phyloP scores from a whole-genome alignment of 1,139 yeast genomes.

The Debaryomyces subglobosus region DNA sequence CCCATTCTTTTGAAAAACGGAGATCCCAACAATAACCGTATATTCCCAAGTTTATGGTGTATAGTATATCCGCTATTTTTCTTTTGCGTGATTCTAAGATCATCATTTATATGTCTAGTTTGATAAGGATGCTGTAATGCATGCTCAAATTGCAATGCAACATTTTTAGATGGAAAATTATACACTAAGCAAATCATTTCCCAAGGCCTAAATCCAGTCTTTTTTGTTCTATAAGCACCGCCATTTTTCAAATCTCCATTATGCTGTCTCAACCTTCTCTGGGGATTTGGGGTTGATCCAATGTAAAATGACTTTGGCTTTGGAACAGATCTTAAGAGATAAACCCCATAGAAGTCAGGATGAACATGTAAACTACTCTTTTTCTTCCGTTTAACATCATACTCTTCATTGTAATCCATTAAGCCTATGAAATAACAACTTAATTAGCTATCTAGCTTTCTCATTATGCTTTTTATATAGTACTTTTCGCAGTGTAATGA shows the following conservation, averaged over 20 bases:
- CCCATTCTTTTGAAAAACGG: constrained; percentile 46
- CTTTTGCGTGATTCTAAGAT: constrained; percentile 27
- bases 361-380: constrained; percentile 15
- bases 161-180: constrained; percentile 71
- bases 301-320: constrained; percentile 63
- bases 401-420: neutral
- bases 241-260: constrained; percentile 66
- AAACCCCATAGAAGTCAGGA: constrained; percentile 63
- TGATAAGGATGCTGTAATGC: constrained; percentile 77
- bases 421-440: neutral
- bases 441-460: neutral
- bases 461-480: neutral
- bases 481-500: neutral
- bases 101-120: constrained; percentile 58
- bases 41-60: constrained; percentile 54
- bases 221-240: constrained; percentile 70
- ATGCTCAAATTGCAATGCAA: constrained; percentile 75
- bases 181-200: constrained; percentile 61
- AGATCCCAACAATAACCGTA: constrained; percentile 47
- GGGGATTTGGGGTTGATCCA: constrained; percentile 80
- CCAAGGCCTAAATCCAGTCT: constrained; percentile 70
- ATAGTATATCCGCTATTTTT: constrained; percentile 40
- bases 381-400: neutral
- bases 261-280: constrained; percentile 70
- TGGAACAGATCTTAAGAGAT: constrained; percentile 60